Base-by-base conservation (phyloP, 306 rosid species). In the Vigna mungo region DNA sequence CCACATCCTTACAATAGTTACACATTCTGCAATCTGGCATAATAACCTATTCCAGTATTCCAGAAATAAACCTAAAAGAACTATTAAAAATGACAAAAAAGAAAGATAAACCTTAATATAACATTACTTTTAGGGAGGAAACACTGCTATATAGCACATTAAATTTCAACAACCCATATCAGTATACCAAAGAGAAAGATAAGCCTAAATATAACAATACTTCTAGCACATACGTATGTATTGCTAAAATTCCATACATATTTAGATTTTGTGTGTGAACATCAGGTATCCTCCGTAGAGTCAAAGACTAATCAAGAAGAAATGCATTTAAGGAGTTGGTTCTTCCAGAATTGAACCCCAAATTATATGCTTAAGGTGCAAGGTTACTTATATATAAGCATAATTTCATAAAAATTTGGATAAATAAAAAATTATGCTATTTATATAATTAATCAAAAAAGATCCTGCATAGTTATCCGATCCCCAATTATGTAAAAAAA, bases 11-110 rank as follows among this genome's bases (percentile, higher is more conserved):
- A 51, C 36, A 78, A 59, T 16, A 30, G 68, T 78, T 78, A 61
- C 41, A n/a, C 30, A 36, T 36, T 51, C 47, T 48, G 71, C 21
- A 20, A 78, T 53, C 34, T 23, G 16, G 51, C 54, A 56, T 1
- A 39, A 66, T 71, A 67, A 61, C 11, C 39, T 64, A 58, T 49
- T 41, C 41, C 23, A 58, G 71, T 4, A 64, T 7, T 36, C 61
- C 46, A 48, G 77, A 78, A 78, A 52, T 37, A 67, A 59, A 37
- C 59, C 59, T 37, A 66, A 9, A 75, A 49, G 23, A 39, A 67
- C 14, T 10, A 68, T 25, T 14, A 68, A 44, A 21, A 74, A 71
- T 43, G 36, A 56, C 44, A 30, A n/a, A 70, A 78, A 59, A 52
- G 62, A 72, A 49, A 39, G 72, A 78, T 68, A 64, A 27, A 18